Conservation (phyloP, 2,329 filamentous ascomycete genomes). For the Fusarium brevicatenulatum region DNA sequence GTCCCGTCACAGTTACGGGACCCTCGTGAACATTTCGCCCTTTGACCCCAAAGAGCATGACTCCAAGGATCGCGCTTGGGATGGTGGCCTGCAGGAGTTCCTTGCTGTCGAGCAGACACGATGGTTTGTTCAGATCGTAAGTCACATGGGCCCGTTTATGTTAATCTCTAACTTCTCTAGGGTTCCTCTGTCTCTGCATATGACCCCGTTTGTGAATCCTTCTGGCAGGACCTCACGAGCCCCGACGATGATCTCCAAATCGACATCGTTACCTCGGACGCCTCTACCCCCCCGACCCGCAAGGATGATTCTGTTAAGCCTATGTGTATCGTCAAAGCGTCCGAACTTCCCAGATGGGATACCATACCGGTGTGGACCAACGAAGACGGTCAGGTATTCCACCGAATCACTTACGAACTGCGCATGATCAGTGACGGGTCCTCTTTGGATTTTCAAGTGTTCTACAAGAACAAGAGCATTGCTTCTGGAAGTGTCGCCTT, state of each 20-base stretch:
- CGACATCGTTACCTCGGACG: constrained; percentile 21
- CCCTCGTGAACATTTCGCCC: constrained; percentile 3
- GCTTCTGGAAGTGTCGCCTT: constrained; percentile 37
- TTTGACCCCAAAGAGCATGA: constrained; percentile 35
- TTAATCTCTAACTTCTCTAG: constrained; percentile 3
- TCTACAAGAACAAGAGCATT: constrained; percentile 31
- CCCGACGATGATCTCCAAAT: constrained; percentile 2
- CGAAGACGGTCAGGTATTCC: constrained; percentile 10
- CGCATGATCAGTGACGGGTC: constrained; percentile 40
- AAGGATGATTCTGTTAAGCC: constrained; percentile 15
- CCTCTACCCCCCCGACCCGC: constrained; percentile 8
- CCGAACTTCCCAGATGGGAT: constrained; percentile 14
- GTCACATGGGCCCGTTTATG: background rate
- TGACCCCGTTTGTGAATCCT: constrained; percentile 6
- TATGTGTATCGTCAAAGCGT: constrained; percentile 35
- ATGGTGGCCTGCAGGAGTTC: constrained; percentile 1
- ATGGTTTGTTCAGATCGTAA: constrained; percentile 47
- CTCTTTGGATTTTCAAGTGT: constrained; percentile 41
- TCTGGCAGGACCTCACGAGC: constrained; percentile 11
- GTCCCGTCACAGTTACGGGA: constrained; percentile 46
- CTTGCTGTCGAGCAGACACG: constrained; percentile 41
- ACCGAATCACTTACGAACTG: constrained; percentile 33
- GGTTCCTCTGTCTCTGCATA: constrained; percentile 27
- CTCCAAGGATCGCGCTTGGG: constrained; percentile 32
- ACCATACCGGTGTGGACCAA: constrained; percentile 33